These are phyloP conservation scores for Boeremia lycopersici DNA, from an alignment of 2,329 filamentous ascomycete species.

Conservation along the genomic window DNA sequence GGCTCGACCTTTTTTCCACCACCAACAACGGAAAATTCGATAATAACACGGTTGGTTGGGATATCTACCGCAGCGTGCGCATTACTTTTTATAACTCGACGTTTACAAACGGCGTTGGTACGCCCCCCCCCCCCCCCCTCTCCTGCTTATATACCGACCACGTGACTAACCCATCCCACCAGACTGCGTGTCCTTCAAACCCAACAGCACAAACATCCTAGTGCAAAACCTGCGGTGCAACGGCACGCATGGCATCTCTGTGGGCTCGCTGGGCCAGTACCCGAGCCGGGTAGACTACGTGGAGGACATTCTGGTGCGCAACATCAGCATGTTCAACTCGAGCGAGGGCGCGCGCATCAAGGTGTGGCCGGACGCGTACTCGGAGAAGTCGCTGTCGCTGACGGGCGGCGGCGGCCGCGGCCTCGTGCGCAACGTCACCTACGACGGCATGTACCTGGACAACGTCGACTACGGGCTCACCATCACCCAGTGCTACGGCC, in stretches of 20 bases:
- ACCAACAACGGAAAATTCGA: conserved; percentile 20
- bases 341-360: conserved; percentile 19
- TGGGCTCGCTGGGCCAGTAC: conserved; percentile 71
- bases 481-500: conserved; percentile 66
- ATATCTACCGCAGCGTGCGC: conserved; percentile 62
- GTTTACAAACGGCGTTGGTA: conserved; percentile 56
- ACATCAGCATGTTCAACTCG: conserved; percentile 36
- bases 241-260: conserved; percentile 70
- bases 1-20: conserved; percentile 14
- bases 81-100: conserved; percentile 68
- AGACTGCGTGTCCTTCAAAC: conserved; percentile 70
- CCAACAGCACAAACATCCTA: conserved; percentile 69
- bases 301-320: conserved; percentile 63
- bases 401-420: conserved; percentile 67
- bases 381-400: conserved; percentile 61
- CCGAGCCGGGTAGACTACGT: conserved; percentile 66
- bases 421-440: conserved; percentile 68
- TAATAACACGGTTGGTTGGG: conserved; percentile 52
- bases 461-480: conserved; percentile 69
- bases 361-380: conserved; percentile 63
- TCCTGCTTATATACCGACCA: background rate
- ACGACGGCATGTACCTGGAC: conserved; percentile 62
- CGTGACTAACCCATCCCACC: background rate
- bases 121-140: background rate
- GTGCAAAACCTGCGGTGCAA: conserved; percentile 69